A percentile compares a stretch with the other conserved stretches of the same genome.
phyloP scores from a whole-genome alignment of 192 early-diverging fungal genomes.

The Umbelopsis isabellina region DNA sequence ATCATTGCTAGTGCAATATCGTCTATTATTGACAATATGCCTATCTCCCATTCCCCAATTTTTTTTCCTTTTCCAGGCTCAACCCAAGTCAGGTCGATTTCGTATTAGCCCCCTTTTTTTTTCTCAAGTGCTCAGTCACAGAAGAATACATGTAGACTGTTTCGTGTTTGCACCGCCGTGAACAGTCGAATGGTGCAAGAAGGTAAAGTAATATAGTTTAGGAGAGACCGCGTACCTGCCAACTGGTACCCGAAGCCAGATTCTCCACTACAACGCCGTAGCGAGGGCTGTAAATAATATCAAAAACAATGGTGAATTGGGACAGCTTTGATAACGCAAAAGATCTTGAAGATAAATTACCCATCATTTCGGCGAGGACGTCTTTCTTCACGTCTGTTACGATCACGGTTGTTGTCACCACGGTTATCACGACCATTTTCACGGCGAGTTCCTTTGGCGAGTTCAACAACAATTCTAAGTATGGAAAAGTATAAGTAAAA shows the following conservation, averaged over 20 bases:
- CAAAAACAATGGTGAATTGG: not conserved
- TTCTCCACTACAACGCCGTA: constrained; percentile 82
- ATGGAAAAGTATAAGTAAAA: not conserved
- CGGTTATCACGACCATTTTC: constrained; percentile 5
- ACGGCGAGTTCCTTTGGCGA: constrained; percentile 15
- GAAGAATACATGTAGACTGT: constrained; percentile 10
- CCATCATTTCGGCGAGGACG: constrained; percentile 15
- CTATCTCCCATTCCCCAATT: no score
- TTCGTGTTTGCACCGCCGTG: no score
- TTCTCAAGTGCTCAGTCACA: no score
- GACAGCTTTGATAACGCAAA: not conserved
- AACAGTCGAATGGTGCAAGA: constrained; percentile 12
- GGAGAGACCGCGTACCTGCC: constrained; percentile 69
- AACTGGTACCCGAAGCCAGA: constrained; percentile 77
- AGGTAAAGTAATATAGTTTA: constrained; percentile 27
- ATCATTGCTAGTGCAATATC: no score
- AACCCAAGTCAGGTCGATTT: not conserved
- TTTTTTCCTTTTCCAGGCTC: constrained; percentile 5
- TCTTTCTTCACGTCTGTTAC: constrained; percentile 4
- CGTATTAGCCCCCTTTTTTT: no score
- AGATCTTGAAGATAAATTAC: not conserved
- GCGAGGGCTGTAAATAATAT: constrained; percentile 39
- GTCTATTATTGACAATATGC: no score
- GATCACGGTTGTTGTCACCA: not conserved
- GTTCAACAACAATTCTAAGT: constrained; percentile 15